Evolutionary conservation across 208 protist species (phyloP), one percentile per base, ranked within the genome.

Genomic region (Trypanosoma platydactyli): DNA sequence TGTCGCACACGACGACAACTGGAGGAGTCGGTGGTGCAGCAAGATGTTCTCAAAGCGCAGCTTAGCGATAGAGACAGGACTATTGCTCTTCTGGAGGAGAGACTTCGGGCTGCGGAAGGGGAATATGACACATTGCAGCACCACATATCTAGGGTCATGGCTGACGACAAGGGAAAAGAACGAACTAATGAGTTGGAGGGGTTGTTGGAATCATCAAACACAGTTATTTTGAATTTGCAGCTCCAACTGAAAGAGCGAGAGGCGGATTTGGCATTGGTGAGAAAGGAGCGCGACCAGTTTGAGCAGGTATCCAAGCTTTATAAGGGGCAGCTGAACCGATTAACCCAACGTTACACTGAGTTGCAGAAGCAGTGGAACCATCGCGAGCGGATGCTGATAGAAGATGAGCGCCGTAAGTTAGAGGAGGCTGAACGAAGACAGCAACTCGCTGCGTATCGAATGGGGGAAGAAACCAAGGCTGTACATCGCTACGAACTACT

Each of bases 41-140:
- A 84, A 30, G 81, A 83, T 0, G 64, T 64, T 30, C 63, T 90
- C n/a, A 62, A 83, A 52, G 72, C 77, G 5, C 62, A 91, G 55
- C 53, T 91, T 20, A 70, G 71, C 20, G 89, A 94, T 59, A 80
- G 81, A 22, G 83, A 92, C 25, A 40, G 51, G 4, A 62, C 51
- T 2, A 70, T 86, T 22, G 30, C 57, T 13, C 76, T 79, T 44
- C 60, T 90, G 30, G 76, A 88, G 61, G 77, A 86, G 45, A 64
- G 68, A 40, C 70, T 86, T 0, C 72, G 71, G 4, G 63, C 73
- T 0, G 66, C 77, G 45, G 77, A 97, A 80, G 72, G 64, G 20
- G 89, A 92, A 41, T 94, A 92, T 53, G 88, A 94, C 50, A 53
- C 66, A 50, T 71, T 94, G 29, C 80, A 79, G 18, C 69, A 81